Conservation (phyloP, 306 rosid species). For the Dryas drummondii region DNA sequence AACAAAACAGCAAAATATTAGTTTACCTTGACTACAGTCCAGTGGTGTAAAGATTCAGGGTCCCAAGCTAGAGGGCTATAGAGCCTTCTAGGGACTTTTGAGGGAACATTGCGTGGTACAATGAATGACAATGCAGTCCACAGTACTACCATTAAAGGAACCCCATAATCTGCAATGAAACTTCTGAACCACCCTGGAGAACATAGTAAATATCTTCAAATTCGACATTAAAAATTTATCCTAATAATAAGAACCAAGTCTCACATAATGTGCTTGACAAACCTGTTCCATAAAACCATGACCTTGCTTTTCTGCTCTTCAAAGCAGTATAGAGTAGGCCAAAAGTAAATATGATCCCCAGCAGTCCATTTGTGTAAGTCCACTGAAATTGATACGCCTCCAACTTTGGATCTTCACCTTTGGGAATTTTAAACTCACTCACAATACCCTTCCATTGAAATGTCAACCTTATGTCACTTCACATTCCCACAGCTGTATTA, state of each 20-base stretch:
- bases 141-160: conserved; percentile 71
- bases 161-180: conserved; percentile 80
- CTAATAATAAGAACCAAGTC: neutral
- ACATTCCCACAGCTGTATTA: neutral
- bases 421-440: conserved; percentile 61
- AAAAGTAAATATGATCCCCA: conserved; percentile 66
- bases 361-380: conserved; percentile 72
- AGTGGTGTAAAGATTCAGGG: conserved; percentile 61
- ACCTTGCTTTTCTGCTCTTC: conserved; percentile 79
- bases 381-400: conserved; percentile 56
- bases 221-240: neutral
- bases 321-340: conserved; percentile 74
- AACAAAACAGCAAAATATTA: neutral
- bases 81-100: conserved; percentile 78
- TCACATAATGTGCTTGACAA: conserved; percentile 22
- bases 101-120: conserved; percentile 60
- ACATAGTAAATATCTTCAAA: conserved; percentile 12
- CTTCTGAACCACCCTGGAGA: conserved; percentile 64
- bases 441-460: conserved; percentile 56
- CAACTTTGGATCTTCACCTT: conserved; percentile 40
- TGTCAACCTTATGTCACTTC: neutral
- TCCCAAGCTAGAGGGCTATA: conserved; percentile 79
- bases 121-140: conserved; percentile 72
- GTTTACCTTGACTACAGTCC: conserved; percentile 74
- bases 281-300: conserved; percentile 89